A percentile compares a stretch with the other conserved stretches of the same genome.
phyloP scores from a whole-genome alignment of 2,329 filamentous ascomycete species.

The Epichloe gansuensis region DNA sequence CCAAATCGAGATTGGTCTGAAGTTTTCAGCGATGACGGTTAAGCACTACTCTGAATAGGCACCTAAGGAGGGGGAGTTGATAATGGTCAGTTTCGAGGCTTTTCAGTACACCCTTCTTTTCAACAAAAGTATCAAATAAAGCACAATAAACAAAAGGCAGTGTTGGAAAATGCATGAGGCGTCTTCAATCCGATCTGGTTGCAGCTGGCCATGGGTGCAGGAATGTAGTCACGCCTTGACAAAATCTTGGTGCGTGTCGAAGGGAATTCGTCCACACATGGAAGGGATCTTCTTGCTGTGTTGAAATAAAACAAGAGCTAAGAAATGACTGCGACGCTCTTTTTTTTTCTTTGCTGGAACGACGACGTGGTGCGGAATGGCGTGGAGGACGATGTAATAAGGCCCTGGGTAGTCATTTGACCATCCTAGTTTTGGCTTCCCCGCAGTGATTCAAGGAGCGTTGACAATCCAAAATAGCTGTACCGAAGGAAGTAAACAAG shows the following conservation, averaged over 20 bases:
- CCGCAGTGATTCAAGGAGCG: background rate
- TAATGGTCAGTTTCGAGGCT: background rate
- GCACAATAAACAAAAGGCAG: constrained; percentile 4
- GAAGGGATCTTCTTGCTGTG: background rate
- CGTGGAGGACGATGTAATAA: background rate
- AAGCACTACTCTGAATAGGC: background rate
- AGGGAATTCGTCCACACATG: background rate
- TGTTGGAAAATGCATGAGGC: constrained; percentile 16
- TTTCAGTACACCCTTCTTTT: background rate
- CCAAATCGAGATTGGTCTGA: background rate
- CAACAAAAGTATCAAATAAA: background rate
- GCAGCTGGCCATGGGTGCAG: background rate
- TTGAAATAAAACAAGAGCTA: background rate
- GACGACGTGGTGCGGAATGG: constrained; percentile 4
- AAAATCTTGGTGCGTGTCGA: background rate
- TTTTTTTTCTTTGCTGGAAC: constrained; percentile 2
- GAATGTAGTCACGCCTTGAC: background rate
- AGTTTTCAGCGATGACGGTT: background rate
- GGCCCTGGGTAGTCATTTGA: constrained; percentile 4
- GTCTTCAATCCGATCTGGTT: constrained; percentile 5
- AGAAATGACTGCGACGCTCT: background rate
- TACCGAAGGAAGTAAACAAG: background rate
- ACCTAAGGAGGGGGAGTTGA: background rate
- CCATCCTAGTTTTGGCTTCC: constrained; percentile 3
- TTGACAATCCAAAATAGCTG: background rate